Conservation (phyloP, 1,284 basidiomycete genomes). For the Mycosarcoma maydis region DNA sequence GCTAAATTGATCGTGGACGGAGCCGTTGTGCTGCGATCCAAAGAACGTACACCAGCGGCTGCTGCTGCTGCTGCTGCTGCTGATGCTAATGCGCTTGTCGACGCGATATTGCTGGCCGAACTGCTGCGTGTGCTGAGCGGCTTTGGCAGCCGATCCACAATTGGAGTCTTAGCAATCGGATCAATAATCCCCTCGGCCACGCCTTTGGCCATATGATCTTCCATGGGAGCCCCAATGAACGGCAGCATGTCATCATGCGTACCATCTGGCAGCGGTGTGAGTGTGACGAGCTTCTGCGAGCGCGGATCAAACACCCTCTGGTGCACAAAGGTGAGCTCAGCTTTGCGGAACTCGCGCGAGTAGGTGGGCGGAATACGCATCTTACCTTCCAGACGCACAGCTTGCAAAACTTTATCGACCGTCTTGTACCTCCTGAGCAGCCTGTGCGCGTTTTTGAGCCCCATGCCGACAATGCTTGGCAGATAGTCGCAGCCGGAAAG, state of each 20-base stretch:
- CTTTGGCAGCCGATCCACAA: constrained; percentile 66
- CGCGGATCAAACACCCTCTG: constrained; percentile 90
- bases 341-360: constrained; percentile 74
- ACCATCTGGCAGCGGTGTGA: constrained; percentile 57
- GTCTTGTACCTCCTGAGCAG: constrained; percentile 85
- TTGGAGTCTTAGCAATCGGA: constrained; percentile 77
- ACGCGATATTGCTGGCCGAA: constrained; percentile 12
- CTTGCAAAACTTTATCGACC: constrained; percentile 84
- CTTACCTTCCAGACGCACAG: constrained; percentile 83
- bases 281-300: constrained; percentile 39
- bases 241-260: constrained; percentile 45
- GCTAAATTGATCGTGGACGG: neutral
- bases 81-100: neutral
- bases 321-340: constrained; percentile 92
- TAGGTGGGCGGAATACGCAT: constrained; percentile 77
- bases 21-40: constrained; percentile 28
- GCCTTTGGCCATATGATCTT: constrained; percentile 68
- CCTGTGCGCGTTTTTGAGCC: constrained; percentile 84
- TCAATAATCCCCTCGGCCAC: constrained; percentile 81
- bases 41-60: no score
- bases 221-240: constrained; percentile 57
- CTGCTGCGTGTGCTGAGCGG: constrained; percentile 12
- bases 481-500: constrained; percentile 95
- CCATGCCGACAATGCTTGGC: constrained; percentile 67
- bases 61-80: no score